These are phyloP conservation scores for Penicillium olsonii DNA, from an alignment of 2,329 filamentous ascomycete genomes.

Conservation along the genomic window DNA sequence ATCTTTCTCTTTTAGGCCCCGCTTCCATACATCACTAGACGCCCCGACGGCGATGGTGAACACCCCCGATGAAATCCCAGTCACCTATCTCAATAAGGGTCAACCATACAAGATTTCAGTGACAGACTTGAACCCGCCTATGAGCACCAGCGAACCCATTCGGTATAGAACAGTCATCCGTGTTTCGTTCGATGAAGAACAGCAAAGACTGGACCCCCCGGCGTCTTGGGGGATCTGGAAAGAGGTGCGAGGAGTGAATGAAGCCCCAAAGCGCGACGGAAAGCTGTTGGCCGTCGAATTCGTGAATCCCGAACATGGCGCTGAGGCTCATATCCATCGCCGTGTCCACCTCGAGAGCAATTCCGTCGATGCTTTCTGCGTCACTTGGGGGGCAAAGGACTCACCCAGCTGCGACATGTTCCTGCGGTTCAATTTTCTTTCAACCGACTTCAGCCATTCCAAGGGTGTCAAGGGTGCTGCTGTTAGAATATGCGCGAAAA, in stretches of 20 bases:
- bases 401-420: conserved; percentile 78
- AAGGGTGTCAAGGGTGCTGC: conserved; percentile 98
- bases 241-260: conserved; percentile 90
- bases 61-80: no score
- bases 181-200: no score
- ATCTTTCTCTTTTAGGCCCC: no score
- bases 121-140: no score
- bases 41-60: no score
- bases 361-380: conserved; percentile 92
- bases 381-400: conserved; percentile 74
- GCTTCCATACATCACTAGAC: no score
- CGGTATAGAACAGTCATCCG: no score
- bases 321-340: conserved; percentile 58
- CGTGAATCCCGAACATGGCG: conserved; percentile 65
- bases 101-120: no score
- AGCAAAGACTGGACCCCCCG: conserved; percentile 80
- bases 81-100: no score
- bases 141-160: no score
- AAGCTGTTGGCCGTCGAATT: conserved; percentile 94
- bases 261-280: conserved; percentile 89
- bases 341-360: conserved; percentile 71
- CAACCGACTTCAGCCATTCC: conserved; percentile 97
- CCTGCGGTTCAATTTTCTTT: conserved; percentile 96
- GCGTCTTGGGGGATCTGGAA: conserved; percentile 93
- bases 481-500: conserved; percentile 89